Evolutionary conservation across 2,329 filamentous ascomycete species (phyloP), one percentile per base, ranked within the genome.

Genomic region (Aureobasidium sp.): DNA sequence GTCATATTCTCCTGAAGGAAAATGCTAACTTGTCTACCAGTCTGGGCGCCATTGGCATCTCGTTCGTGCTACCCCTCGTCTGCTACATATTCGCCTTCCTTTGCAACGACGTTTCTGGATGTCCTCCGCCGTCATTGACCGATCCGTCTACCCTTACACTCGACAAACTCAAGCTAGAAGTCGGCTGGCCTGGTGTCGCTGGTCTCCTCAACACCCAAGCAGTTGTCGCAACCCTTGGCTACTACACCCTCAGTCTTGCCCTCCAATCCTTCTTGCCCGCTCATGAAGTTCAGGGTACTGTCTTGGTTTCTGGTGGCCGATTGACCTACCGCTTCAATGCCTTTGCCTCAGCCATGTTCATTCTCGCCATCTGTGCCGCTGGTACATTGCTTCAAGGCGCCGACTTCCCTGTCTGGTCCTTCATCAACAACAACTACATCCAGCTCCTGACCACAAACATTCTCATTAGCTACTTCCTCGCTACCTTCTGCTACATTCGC

Each of bases 81-180:
- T 84, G 91, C 68, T 96, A 94, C 76, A 73, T 86, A 69, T 87
- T 93, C 71, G 82, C 87, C 51, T 96, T 97, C 72, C 80, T 88
- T 69, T 97, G 93, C 82, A 97, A 97, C 77, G 92, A 97, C 74
- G 80, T 95, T 66, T 88, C 90, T 9, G 93, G 94, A 63, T 97
- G 94, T 72, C 94, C 93, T 51, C 87, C 90, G 2, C 91, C 92
- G 3, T 91, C 89, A 4, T 81, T 93, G 9, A 82, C 96, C 41
- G 81, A 82, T 67, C 92, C 89, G 36, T 70, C 70, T 6, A 69
- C 67, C n/a, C 66, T 73, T 47, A 67, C 69, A 1, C 78, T 92
- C 52, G 83, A 87, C 24, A 83, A 84, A 69, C 78, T 97, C 68
- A 94, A 93, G 78, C 73, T 79, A 61, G 91, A 97, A 71, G 84